A percentile compares a stretch with the other conserved stretches of the same genome.
phyloP scores from a whole-genome alignment of 164 flowering plant species.

The Cinnamomum micranthum region DNA sequence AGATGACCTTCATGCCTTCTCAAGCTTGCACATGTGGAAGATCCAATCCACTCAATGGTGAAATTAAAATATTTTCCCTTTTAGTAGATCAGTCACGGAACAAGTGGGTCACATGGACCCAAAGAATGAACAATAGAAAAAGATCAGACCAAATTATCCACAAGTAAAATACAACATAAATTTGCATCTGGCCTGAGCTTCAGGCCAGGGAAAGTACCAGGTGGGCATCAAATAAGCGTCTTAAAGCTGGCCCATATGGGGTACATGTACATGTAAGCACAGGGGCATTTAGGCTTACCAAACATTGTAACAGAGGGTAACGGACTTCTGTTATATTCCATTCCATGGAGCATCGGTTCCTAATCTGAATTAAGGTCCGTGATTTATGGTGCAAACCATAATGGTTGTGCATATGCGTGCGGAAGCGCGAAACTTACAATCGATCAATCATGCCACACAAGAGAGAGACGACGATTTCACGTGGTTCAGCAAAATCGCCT shows the following conservation, averaged over 20 bases:
- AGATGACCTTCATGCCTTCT: no score
- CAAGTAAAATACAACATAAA: no score
- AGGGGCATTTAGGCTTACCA: background rate
- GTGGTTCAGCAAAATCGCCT: no score
- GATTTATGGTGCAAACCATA: no score
- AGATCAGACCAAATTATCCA: background rate
- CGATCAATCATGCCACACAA: no score
- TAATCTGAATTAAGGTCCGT: background rate
- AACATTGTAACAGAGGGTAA: background rate
- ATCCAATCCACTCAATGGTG: background rate
- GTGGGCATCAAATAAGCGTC: background rate
- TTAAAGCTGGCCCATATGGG: background rate
- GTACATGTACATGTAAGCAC: background rate
- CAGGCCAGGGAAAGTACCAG: background rate
- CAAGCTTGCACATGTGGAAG: background rate
- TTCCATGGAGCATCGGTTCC: background rate
- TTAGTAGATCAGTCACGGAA: background rate
- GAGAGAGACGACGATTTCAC: no score
- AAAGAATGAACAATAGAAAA: background rate
- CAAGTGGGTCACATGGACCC: background rate
- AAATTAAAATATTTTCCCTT: background rate
- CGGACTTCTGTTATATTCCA: background rate
- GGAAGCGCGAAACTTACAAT: no score
- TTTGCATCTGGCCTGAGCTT: background rate
- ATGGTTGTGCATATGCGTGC: no score